phyloP scores from a whole-genome alignment of 805 yeast species.

The Yamadazyma paraphyllophila region DNA sequence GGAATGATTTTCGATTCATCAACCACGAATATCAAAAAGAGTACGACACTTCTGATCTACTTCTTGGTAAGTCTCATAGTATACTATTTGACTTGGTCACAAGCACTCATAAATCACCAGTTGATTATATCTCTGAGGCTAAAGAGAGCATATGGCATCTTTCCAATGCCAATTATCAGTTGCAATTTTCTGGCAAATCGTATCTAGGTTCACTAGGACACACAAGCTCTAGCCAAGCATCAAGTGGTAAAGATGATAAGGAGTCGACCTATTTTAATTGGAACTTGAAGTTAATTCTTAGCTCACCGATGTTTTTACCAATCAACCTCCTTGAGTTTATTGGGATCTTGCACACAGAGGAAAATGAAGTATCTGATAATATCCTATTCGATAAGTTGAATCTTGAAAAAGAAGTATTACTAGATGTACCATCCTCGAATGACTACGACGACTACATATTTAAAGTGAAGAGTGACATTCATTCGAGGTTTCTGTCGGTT shows the following conservation, averaged over 20 bases:
- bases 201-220: not conserved
- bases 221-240: not conserved
- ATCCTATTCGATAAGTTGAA: constrained; percentile 11
- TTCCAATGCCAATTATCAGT: constrained; percentile 16
- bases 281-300: constrained; percentile 25
- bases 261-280: constrained; percentile 16
- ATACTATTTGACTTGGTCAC: constrained; percentile 21
- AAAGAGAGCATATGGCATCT: constrained; percentile 24
- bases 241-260: not conserved
- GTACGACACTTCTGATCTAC: not conserved
- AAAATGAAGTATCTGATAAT: not conserved
- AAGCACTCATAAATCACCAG: constrained; percentile 11
- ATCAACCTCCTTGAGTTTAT: constrained; percentile 28
- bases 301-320: constrained; percentile 27
- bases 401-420: constrained; percentile 11
- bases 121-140: constrained; percentile 22
- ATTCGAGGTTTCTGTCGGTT: constrained; percentile 23
- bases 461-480: constrained; percentile 9
- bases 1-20: constrained; percentile 32
- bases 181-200: constrained; percentile 17
- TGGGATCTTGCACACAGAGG: constrained; percentile 16
- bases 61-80: constrained; percentile 19
- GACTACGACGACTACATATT: not conserved
- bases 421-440: not conserved
- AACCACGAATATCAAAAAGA: constrained; percentile 20